Percentiles rank a stretch among this genome's conserved stretches.
phyloP scores from a whole-genome alignment of 129 eudicot genomes.

The Calendula officinalis region DNA sequence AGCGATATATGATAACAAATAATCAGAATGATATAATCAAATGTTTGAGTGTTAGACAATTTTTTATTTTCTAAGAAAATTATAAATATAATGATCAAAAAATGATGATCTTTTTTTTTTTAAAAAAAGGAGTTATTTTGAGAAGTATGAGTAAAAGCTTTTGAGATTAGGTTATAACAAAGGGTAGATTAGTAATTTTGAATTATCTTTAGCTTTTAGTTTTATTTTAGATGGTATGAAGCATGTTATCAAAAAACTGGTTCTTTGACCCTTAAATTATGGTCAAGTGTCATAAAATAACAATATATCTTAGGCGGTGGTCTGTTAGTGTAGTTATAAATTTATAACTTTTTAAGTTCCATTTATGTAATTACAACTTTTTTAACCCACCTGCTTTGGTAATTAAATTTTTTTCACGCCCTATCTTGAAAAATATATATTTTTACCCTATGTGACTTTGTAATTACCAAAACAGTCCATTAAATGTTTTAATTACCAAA shows the following conservation, averaged over 20 bases:
- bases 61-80: neutral
- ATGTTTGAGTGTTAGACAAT: neutral
- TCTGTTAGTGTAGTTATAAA: too few relatives aligned
- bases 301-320: too few relatives aligned
- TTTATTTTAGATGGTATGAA: neutral
- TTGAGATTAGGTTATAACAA: neutral
- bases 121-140: neutral
- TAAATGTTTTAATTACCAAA: too few relatives aligned
- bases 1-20: neutral
- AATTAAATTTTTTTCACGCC: too few relatives aligned
- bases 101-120: neutral
- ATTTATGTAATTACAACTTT: too few relatives aligned
- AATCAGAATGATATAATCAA: slow-evolving; percentile 9
- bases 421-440: too few relatives aligned
- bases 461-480: too few relatives aligned
- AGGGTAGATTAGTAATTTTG: neutral
- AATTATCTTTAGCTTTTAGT: neutral
- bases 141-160: neutral
- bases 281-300: too few relatives aligned
- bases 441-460: too few relatives aligned
- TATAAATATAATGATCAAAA: neutral
- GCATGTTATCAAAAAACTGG: neutral
- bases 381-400: too few relatives aligned
- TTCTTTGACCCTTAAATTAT: neutral
- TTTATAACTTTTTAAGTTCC: too few relatives aligned